Base-by-base conservation (phyloP, 2,329 filamentous ascomycete species). In the Hymenoscyphus infarciens region DNA sequence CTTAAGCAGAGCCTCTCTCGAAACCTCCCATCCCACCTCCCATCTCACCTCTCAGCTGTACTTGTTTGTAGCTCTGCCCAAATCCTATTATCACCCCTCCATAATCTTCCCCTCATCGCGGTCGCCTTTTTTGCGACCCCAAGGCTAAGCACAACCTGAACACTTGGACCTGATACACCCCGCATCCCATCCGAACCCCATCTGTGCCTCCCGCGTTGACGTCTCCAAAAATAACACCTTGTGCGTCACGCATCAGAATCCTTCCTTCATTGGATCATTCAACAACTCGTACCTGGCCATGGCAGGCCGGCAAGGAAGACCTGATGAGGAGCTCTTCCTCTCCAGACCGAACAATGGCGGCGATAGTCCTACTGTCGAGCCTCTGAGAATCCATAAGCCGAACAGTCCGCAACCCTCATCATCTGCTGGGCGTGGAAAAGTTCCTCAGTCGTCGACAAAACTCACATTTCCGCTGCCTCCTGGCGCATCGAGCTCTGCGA, bases 301-400 rank as follows among this genome's bases (percentile, higher is more conserved):
- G 73, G 72, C 72, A 55, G 63, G 66, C 59, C 73, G 71, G 63
- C 86, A 88, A 73, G 88, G 88, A 71, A 81, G 88, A 69, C 85
- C 88, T 29, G 89, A 92, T 33, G 88, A 92, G 77, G 91, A 94
- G 82, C 88, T 96, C 80, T 94, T 96, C 79, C 83, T 96, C 67
- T 76, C 81, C 65, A 77, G 73, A 64, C 76, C 76, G n/a, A 72
- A 71, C 59, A 70, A 67, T 61, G 71, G 75, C 58, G 78, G 76
- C 61, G 87, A 92, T 71, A 92, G 90, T 71, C 90, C 92, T 63
- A 91, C 90, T 19, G 84, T 96, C 69, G 90, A 90, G 71, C 92
- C 92, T 64, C 77, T 97, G 77, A 86, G 91, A 72, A 96, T 96
- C 75, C 88, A 88, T 79, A 96, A 96, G 76, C 86, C 88, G 62